Conservation (phyloP, 768 basidiomycete species). For the Leucocoprinus leucothites region DNA sequence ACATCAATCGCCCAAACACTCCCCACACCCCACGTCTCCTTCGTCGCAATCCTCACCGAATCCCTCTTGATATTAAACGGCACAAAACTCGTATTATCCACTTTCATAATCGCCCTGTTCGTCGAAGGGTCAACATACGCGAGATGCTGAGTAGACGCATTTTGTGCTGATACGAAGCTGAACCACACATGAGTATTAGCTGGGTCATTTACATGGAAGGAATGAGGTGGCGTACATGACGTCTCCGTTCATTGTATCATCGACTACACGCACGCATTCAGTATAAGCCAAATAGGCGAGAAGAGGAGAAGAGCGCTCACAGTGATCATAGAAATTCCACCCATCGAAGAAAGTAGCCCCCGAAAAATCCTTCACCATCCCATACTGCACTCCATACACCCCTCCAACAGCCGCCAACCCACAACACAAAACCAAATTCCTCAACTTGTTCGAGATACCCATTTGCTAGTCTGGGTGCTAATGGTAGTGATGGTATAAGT, state of each 20-base stretch:
- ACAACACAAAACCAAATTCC: background rate
- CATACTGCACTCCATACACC: background rate
- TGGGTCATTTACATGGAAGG: background rate
- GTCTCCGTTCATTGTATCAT: constrained; percentile 8
- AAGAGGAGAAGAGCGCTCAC: background rate
- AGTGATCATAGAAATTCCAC: constrained; percentile 17
- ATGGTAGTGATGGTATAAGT: too few relatives aligned
- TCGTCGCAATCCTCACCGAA: constrained; percentile 55
- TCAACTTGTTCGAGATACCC: too few relatives aligned
- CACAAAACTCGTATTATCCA: constrained; percentile 64
- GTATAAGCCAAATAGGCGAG: background rate
- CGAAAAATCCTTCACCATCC: constrained; percentile 20
- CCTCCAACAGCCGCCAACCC: background rate
- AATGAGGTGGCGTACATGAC: background rate
- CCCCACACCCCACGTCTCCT: constrained; percentile 52
- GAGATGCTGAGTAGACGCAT: constrained; percentile 2
- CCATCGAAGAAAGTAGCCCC: constrained; percentile 22
- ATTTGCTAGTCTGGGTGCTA: too few relatives aligned
- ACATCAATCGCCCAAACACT: constrained; percentile 61
- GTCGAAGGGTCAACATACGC: constrained; percentile 52
- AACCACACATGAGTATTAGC: background rate
- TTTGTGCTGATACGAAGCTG: constrained; percentile 6
- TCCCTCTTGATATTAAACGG: constrained; percentile 56
- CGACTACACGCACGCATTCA: background rate
- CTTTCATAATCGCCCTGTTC: constrained; percentile 68